phyloP scores from a whole-genome alignment of 352 stramenopile species.

The Albugo laibachii region DNA sequence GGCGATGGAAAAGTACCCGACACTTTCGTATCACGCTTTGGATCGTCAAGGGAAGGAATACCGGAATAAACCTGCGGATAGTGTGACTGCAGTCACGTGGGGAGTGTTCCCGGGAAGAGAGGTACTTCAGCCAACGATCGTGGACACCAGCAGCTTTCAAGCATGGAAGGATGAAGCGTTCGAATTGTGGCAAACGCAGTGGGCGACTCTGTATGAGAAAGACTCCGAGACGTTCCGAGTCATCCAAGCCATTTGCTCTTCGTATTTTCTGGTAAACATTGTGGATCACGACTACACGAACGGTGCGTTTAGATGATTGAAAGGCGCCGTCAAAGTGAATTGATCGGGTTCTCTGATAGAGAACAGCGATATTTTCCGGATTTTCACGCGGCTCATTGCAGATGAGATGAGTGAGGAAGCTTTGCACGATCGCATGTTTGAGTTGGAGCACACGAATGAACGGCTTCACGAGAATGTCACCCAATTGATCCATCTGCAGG shows the following conservation, averaged over 20 bases:
- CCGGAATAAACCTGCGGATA: conserved; percentile 52
- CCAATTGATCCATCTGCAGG: conserved; percentile 41
- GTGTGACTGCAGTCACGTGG: conserved; percentile 93
- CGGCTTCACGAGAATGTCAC: conserved; percentile 55
- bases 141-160: conserved; percentile 91
- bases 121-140: conserved; percentile 91
- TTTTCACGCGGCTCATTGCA: conserved; percentile 71
- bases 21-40: conserved; percentile 62
- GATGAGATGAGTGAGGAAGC: conserved; percentile 62
- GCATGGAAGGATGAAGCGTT: conserved; percentile 95
- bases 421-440: conserved; percentile 37
- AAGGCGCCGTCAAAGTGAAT: neutral
- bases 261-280: conserved; percentile 95
- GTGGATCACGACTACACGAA: conserved; percentile 96
- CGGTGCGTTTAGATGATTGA: conserved; percentile 11
- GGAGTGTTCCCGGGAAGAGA: conserved; percentile 90
- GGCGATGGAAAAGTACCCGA: conserved; percentile 29
- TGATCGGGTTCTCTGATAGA: conserved; percentile 13
- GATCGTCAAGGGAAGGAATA: conserved; percentile 46
- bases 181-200: conserved; percentile 92
- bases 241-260: conserved; percentile 82
- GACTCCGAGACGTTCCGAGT: conserved; percentile 35
- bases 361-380: conserved; percentile 60
- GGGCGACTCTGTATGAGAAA: conserved; percentile 89
- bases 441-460: conserved; percentile 50